These are phyloP conservation scores for Metschnikowia drakensbergensis DNA, from an alignment of 805 yeast species.

Conservation along the genomic window DNA sequence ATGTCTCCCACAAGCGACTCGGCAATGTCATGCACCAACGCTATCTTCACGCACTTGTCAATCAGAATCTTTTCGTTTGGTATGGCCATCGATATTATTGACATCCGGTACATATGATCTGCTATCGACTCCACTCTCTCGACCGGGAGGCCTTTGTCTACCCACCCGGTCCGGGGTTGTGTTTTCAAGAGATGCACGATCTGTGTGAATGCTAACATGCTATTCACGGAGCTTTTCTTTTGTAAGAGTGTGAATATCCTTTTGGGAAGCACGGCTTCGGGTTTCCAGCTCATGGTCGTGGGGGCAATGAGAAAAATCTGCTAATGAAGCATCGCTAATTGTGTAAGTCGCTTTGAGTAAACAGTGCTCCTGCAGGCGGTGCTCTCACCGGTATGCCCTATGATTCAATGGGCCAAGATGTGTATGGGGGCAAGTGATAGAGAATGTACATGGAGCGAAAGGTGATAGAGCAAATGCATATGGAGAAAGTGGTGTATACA, in stretches of 20 bases:
- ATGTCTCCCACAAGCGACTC: slow-evolving; percentile 94
- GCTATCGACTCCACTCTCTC: slow-evolving; percentile 66
- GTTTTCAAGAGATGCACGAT: slow-evolving; percentile 68
- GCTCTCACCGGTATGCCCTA: not conserved
- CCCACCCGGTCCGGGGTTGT: slow-evolving; percentile 93
- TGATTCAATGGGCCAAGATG: not conserved
- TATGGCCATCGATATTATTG: slow-evolving; percentile 70
- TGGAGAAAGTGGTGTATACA: no score
- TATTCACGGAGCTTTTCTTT: slow-evolving; percentile 36
- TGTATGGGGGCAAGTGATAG: not conserved
- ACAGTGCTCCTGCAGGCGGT: not conserved
- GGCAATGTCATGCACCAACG: slow-evolving; percentile 90
- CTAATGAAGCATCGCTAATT: not conserved
- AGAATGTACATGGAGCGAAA: no score
- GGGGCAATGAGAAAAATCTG: not conserved
- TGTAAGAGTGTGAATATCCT: slow-evolving; percentile 37
- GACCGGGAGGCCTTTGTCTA: slow-evolving; percentile 55
- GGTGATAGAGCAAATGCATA: no score
- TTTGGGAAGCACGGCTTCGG: slow-evolving; percentile 50
- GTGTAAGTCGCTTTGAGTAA: not conserved
- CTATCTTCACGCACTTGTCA: slow-evolving; percentile 74
- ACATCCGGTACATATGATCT: slow-evolving; percentile 98
- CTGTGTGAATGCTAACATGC: slow-evolving; percentile 57
- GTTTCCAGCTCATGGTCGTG: slow-evolving; percentile 43
- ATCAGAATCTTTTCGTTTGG: slow-evolving; percentile 52